Evolutionary conservation across 2,329 filamentous ascomycete species (phyloP).

Genomic region (Thelonectria rubi): DNA sequence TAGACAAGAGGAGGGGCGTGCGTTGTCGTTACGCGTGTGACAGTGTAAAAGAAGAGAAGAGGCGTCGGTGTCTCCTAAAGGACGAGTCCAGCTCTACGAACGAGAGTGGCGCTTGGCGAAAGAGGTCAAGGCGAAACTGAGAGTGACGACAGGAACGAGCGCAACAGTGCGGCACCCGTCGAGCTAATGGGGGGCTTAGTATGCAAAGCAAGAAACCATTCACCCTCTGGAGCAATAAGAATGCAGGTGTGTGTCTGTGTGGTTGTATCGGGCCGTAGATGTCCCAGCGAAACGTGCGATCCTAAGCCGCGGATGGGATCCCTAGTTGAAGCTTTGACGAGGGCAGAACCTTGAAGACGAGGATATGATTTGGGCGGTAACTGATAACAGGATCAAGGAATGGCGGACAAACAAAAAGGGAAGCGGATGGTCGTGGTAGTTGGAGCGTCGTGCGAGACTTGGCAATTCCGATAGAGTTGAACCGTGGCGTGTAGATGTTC

Average conservation of each 20-base stretch:
- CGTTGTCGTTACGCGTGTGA: slow-evolving; percentile 6
- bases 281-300: slow-evolving; percentile 7
- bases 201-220: background rate
- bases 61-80: background rate
- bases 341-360: background rate
- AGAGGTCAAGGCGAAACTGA: background rate
- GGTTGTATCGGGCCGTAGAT: slow-evolving; percentile 5
- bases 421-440: background rate
- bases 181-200: slow-evolving; percentile 2
- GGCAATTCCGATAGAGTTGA: slow-evolving; percentile 17
- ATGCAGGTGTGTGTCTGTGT: slow-evolving; percentile 12
- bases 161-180: background rate
- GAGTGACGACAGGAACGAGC: too few species aligned
- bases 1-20: slow-evolving; percentile 1
- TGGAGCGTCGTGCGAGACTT: slow-evolving; percentile 2
- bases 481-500: slow-evolving; percentile 10
- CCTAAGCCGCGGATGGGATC: background rate
- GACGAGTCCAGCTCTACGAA: background rate
- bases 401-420: background rate
- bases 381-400: too few species aligned
- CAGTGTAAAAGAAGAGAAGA: background rate
- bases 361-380: too few species aligned
- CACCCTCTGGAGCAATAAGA: background rate
- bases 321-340: background rate
- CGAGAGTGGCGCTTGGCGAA: background rate